Conservation (phyloP, 768 basidiomycete genomes). For the Royoungia palumana region DNA sequence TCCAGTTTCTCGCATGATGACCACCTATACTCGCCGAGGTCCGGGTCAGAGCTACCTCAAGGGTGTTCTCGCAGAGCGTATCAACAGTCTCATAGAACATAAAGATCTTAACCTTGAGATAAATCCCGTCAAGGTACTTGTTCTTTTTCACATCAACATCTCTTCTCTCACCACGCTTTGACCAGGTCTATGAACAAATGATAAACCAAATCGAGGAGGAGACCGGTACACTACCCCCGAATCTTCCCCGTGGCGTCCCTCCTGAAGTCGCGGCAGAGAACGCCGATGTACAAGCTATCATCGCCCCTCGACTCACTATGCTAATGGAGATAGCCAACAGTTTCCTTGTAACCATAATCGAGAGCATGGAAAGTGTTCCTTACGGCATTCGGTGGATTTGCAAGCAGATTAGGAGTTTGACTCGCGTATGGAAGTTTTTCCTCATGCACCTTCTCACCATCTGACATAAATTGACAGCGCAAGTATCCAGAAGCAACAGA, state of each 20-base stretch:
- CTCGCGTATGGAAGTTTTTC: conserved; percentile 58
- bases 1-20: conserved; percentile 99
- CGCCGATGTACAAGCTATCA: conserved; percentile 94
- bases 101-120: conserved; percentile 99
- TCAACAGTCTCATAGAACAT: conserved; percentile 98
- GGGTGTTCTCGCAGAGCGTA: conserved; percentile 93
- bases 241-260: conserved; percentile 88
- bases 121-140: conserved; percentile 88
- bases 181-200: conserved; percentile 98
- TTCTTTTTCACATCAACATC: neutral
- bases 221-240: conserved; percentile 85
- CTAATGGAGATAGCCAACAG: conserved; percentile 99
- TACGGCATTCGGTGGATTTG: conserved; percentile 99
- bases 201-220: conserved; percentile 98
- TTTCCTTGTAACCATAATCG: conserved; percentile 96
- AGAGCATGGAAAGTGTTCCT: conserved; percentile 96
- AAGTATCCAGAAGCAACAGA: conserved; percentile 99
- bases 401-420: conserved; percentile 97
- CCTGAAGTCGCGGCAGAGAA: conserved; percentile 95
- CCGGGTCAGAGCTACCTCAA: conserved; percentile 99
- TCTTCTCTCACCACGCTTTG: neutral
- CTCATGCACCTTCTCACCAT: neutral
- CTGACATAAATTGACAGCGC: conserved; percentile 49
- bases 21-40: conserved; percentile 97
- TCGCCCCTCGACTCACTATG: conserved; percentile 95